Conservation (phyloP, 129 eudicot species). For the Chrysanthemum seticuspe region DNA sequence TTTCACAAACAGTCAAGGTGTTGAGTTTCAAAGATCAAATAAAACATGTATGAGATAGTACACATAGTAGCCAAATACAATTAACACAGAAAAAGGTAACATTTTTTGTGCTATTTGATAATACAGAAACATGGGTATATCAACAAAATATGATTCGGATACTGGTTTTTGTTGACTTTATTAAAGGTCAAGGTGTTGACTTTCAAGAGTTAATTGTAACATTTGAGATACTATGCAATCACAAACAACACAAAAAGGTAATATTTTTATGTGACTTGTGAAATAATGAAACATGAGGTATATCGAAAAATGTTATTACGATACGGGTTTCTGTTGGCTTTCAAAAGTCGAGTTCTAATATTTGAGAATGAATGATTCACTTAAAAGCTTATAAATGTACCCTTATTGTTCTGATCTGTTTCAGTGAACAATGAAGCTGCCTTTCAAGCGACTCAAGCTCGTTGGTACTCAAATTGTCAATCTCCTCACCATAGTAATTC, state of each 20-base stretch:
- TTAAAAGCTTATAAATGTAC: conserved; percentile 25
- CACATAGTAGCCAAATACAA: background rate
- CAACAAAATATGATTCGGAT: background rate
- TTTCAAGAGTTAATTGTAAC: conserved; percentile 13
- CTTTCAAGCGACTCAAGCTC: conserved; percentile 65
- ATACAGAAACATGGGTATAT: conserved; percentile 2
- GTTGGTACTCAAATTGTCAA: conserved; percentile 46
- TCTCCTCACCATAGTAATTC: conserved; percentile 59
- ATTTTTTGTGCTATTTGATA: background rate
- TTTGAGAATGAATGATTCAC: background rate
- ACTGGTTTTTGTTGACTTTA: conserved; percentile 9
- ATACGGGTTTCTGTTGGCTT: background rate
- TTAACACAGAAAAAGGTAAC: conserved; percentile 1
- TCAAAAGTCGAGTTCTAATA: background rate
- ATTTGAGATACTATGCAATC: background rate
- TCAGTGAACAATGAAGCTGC: conserved; percentile 55
- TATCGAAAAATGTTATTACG: background rate
- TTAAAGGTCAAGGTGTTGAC: conserved; percentile 11
- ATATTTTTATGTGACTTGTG: too few species aligned
- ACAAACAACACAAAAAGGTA: background rate
- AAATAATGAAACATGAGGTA: background rate
- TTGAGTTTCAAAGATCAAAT: background rate
- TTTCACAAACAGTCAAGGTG: background rate
- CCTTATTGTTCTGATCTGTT: conserved; percentile 54
- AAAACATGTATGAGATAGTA: background rate